These are phyloP conservation scores for Carex parvula DNA, from an alignment of 176 grass and related monocot genomes.

Conservation along the genomic window DNA sequence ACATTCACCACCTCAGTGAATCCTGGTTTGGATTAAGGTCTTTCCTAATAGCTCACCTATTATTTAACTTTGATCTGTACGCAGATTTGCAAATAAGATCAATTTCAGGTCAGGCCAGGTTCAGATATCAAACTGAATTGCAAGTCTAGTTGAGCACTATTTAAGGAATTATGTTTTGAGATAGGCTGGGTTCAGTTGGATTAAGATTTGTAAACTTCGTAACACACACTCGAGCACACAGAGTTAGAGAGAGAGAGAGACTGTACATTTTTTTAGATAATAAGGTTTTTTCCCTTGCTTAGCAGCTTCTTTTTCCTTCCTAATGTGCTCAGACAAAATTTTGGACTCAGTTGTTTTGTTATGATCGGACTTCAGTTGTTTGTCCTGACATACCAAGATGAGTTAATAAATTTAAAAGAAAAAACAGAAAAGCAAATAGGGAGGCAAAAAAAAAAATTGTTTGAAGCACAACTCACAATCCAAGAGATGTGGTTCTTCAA, in stretches of 20 bases:
- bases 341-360: conserved; percentile 61
- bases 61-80: too few species aligned
- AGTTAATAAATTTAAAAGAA: not conserved
- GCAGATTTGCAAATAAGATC: not conserved
- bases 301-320: conserved; percentile 86
- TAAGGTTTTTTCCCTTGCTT: conserved; percentile 69
- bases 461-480: conserved; percentile 63
- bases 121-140: too few species aligned
- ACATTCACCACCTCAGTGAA: not conserved
- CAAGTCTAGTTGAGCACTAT: too few species aligned
- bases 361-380: conserved; percentile 65
- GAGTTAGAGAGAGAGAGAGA: not conserved
- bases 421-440: not conserved
- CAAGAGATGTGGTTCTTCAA: conserved; percentile 63
- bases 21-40: not conserved
- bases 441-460: not conserved
- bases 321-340: conserved; percentile 70
- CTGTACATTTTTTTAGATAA: conserved; percentile 89
- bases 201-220: too few species aligned
- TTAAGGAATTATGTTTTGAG: too few species aligned
- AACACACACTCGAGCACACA: not conserved
- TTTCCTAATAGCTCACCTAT: too few species aligned
- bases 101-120: too few species aligned
- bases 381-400: conserved; percentile 50
- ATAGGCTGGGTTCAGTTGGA: too few species aligned